Evolutionary conservation across 495 filamentous ascomycete species (phyloP).

Genomic region (Mytilinidion resinicola): DNA sequence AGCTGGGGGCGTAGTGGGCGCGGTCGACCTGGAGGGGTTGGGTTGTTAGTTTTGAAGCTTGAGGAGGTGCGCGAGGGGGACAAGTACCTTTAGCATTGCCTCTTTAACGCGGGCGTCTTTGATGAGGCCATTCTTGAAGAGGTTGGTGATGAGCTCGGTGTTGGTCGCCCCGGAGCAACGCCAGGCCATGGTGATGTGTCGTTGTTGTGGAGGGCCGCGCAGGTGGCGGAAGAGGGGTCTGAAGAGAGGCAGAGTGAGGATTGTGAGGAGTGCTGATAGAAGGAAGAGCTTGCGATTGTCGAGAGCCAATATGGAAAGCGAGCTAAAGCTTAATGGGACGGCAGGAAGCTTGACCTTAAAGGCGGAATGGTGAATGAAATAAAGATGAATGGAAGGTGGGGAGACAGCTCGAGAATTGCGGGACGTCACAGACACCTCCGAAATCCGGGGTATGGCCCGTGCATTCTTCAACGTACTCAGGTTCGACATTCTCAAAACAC

Average conservation of each 20-base stretch:
- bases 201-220: conserved; percentile 5
- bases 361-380: too few relatives aligned
- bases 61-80: background rate
- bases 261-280: background rate
- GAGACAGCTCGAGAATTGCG: background rate
- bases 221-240: conserved; percentile 11
- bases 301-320: too few relatives aligned
- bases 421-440: too few relatives aligned
- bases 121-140: conserved; percentile 66
- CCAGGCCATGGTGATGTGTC: conserved; percentile 72
- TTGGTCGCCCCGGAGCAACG: conserved; percentile 74
- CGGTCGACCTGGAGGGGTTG: conserved; percentile 65
- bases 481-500: background rate
- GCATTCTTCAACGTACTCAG: background rate
- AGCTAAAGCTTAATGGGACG: too few relatives aligned
- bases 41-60: background rate
- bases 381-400: background rate
- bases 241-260: conserved; percentile 15
- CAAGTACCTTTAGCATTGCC: conserved; percentile 66
- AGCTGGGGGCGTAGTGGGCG: conserved; percentile 64
- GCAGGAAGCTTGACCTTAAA: too few relatives aligned
- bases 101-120: conserved; percentile 60
- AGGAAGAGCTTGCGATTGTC: conserved; percentile 6
- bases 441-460: conserved; percentile 20
- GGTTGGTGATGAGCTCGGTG: conserved; percentile 68